phyloP scores from a whole-genome alignment of 345 rosid species.

The Moringa oleifera region DNA sequence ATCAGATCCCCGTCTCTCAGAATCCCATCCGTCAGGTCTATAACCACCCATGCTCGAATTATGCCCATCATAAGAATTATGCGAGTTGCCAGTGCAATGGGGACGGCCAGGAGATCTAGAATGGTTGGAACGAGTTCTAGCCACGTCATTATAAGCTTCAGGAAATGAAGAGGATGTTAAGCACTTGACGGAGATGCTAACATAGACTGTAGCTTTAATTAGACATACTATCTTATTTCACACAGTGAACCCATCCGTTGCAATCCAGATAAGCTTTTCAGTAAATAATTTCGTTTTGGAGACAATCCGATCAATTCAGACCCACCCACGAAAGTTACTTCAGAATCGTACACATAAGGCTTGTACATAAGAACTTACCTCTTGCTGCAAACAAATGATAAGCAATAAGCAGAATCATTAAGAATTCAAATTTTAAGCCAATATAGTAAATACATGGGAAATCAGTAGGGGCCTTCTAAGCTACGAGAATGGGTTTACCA shows the following conservation, averaged over 20 bases:
- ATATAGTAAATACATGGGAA: constrained; percentile 10
- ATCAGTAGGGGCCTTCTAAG: constrained; percentile 29
- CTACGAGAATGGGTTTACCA: constrained; percentile 47
- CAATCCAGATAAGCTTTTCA: constrained; percentile 43
- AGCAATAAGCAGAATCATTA: constrained; percentile 36
- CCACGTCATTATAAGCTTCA: constrained; percentile 98
- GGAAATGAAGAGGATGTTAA: constrained; percentile 78
- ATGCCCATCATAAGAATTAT: constrained; percentile 67
- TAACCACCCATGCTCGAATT: constrained; percentile 50
- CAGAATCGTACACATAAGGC: constrained; percentile 55
- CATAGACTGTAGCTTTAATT: constrained; percentile 46
- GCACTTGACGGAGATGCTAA: constrained; percentile 56
- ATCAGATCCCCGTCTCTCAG: constrained; percentile 60
- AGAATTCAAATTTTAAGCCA: constrained; percentile 18
- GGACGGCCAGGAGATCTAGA: constrained; percentile 81
- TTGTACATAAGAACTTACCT: constrained; percentile 94
- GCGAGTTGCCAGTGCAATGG: constrained; percentile 62
- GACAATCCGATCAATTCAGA: constrained; percentile 41
- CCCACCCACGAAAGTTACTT: constrained; percentile 49
- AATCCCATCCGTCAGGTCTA: constrained; percentile 72
- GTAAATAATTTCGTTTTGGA: constrained; percentile 40
- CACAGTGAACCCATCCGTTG: constrained; percentile 47
- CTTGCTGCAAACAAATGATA: constrained; percentile 67
- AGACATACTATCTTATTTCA: constrained; percentile 39
- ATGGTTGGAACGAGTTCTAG: constrained; percentile 79